phyloP scores from a whole-genome alignment of 2,329 filamentous ascomycete species.

The Didymella arachidicola region DNA sequence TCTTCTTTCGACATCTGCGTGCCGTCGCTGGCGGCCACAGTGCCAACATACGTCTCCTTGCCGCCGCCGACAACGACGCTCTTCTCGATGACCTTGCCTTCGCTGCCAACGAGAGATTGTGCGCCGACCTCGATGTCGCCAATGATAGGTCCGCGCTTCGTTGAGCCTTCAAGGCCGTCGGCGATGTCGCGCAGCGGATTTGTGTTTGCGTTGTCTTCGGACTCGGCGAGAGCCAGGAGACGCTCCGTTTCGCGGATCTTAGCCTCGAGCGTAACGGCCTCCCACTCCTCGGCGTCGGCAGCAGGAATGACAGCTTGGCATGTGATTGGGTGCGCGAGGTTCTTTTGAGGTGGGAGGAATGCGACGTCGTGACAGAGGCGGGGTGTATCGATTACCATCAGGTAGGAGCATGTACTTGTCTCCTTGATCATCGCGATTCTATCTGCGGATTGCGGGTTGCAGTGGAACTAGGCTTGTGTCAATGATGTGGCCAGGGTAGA shows the following conservation, averaged over 20 bases:
- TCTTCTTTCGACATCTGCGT: conserved; percentile 70
- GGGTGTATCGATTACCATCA: conserved; percentile 92
- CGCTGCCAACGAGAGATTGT: conserved; percentile 61
- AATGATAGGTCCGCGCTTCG: conserved; percentile 56
- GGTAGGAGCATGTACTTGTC: conserved; percentile 85
- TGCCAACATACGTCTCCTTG: conserved; percentile 63
- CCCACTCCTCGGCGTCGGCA: conserved; percentile 60
- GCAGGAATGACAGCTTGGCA: conserved; percentile 75
- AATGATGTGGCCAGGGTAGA: conserved; percentile 12
- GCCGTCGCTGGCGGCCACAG: conserved; percentile 66
- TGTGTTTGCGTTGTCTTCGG: conserved; percentile 25
- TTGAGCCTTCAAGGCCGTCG: conserved; percentile 39
- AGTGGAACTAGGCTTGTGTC: conserved; percentile 64
- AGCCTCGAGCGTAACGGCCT: conserved; percentile 42
- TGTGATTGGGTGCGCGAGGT: conserved; percentile 76
- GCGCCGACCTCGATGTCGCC: conserved; percentile 68
- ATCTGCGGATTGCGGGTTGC: conserved; percentile 76
- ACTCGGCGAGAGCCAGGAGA: conserved; percentile 27
- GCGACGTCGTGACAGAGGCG: conserved; percentile 86
- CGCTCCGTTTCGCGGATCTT: conserved; percentile 39
- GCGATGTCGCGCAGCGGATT: conserved; percentile 48
- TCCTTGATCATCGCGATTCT: conserved; percentile 94
- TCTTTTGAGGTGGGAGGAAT: conserved; percentile 81
- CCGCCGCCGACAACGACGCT: conserved; percentile 58
- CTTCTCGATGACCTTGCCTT: conserved; percentile 65